Evolutionary conservation across 1,284 basidiomycete species (phyloP).

Genomic region (Moesziomyces parantarcticus): DNA sequence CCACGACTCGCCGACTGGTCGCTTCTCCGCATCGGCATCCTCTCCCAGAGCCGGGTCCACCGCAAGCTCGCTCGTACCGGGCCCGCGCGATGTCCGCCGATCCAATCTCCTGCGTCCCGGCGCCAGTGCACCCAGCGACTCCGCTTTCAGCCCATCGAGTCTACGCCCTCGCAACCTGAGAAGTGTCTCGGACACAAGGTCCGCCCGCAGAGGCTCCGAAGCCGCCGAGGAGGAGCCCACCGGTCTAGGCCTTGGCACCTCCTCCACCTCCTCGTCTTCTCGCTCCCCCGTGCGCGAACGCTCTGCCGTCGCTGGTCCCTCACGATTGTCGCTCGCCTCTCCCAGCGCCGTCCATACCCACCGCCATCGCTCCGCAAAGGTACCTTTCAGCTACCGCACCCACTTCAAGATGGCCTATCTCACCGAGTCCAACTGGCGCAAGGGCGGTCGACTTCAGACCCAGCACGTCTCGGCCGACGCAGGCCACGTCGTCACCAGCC

Average conservation of each 20-base stretch:
- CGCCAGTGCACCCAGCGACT: not conserved
- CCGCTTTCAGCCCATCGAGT: not conserved
- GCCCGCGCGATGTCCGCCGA: constrained; percentile 22
- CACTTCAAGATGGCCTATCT: constrained; percentile 83
- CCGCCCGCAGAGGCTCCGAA: constrained; percentile 13
- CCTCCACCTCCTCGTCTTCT: not conserved
- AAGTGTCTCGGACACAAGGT: constrained; percentile 1
- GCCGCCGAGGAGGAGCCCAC: constrained; percentile 7
- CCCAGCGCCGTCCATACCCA: constrained; percentile 20
- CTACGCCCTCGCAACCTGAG: not conserved
- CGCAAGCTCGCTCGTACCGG: constrained; percentile 19
- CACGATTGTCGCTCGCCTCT: constrained; percentile 7
- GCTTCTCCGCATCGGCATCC: constrained; percentile 31
- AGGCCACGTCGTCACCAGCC: constrained; percentile 81
- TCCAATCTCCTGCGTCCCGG: not conserved
- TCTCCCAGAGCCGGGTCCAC: constrained; percentile 5
- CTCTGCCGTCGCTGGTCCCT: constrained; percentile 19
- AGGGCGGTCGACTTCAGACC: constrained; percentile 80
- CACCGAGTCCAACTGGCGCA: constrained; percentile 84
- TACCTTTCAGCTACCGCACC: constrained; percentile 74
- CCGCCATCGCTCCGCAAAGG: constrained; percentile 34
- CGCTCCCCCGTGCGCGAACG: constrained; percentile 11
- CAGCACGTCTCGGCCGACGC: constrained; percentile 77
- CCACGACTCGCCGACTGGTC: constrained; percentile 42
- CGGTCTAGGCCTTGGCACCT: constrained; percentile 19